These are phyloP conservation scores for Fusarium sp. DNA, from an alignment of 2,329 filamentous ascomycete genomes.

Conservation along the genomic window DNA sequence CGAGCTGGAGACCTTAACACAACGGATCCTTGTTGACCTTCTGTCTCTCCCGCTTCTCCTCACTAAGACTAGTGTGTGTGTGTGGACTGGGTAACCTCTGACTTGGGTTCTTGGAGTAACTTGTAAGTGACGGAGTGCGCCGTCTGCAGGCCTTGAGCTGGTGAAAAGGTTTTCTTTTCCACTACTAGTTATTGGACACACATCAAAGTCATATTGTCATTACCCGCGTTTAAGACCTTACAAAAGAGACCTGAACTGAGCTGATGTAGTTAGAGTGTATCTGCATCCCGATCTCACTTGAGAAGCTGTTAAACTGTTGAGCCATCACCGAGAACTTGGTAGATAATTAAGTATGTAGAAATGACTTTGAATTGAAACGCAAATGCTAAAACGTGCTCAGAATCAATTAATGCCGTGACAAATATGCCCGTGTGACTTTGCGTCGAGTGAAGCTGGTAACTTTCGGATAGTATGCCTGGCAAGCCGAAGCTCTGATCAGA, in stretches of 20 bases:
- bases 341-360: not conserved
- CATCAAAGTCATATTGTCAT: not conserved
- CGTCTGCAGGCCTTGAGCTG: conserved; percentile 2
- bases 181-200: not conserved
- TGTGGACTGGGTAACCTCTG: conserved; percentile 13
- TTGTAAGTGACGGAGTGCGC: conserved; percentile 30
- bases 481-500: conserved; percentile 11
- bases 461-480: conserved; percentile 13
- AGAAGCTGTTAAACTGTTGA: conserved; percentile 7
- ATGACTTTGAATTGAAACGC: not conserved
- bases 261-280: not conserved
- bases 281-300: not conserved
- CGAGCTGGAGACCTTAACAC: not conserved
- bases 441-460: conserved; percentile 30
- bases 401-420: conserved; percentile 4
- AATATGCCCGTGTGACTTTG: conserved; percentile 10
- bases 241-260: not conserved
- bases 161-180: conserved; percentile 5
- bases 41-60: conserved; percentile 23
- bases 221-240: not conserved
- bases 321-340: not conserved
- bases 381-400: not conserved
- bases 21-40: conserved; percentile 12
- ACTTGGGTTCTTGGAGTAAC: not conserved
- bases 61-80: conserved; percentile 13